Conservation (phyloP, 768 basidiomycete genomes). For the Amanita inopinata region DNA sequence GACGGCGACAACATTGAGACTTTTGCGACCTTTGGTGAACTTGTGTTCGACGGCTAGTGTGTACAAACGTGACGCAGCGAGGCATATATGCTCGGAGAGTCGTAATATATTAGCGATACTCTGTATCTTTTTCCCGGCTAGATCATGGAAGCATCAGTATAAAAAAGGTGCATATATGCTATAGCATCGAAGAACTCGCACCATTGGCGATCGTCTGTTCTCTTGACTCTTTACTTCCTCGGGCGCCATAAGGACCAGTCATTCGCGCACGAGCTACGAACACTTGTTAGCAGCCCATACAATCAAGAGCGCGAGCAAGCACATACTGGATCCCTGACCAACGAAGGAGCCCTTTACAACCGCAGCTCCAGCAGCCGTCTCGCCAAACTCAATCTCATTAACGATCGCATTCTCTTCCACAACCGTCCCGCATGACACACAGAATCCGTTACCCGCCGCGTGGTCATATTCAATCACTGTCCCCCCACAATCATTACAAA, state of each 20-base stretch:
- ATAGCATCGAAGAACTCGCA: slow-evolving; percentile 18
- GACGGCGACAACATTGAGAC: slow-evolving; percentile 89
- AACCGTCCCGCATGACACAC: slow-evolving; percentile 79
- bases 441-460: slow-evolving; percentile 79
- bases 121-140: slow-evolving; percentile 78
- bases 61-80: slow-evolving; percentile 80
- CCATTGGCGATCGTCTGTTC: slow-evolving; percentile 91
- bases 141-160: slow-evolving; percentile 1
- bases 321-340: slow-evolving; percentile 82
- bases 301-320: too few relatives aligned
- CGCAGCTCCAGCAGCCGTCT: slow-evolving; percentile 83
- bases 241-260: slow-evolving; percentile 74
- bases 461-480: slow-evolving; percentile 81
- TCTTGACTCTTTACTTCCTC: slow-evolving; percentile 71
- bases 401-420: slow-evolving; percentile 92
- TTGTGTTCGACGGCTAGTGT: slow-evolving; percentile 90
- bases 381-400: slow-evolving; percentile 92
- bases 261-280: slow-evolving; percentile 67
- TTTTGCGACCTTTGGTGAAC: slow-evolving; percentile 89
- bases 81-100: slow-evolving; percentile 70
- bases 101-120: slow-evolving; percentile 70
- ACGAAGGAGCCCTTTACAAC: slow-evolving; percentile 95
- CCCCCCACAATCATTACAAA: slow-evolving; percentile 72
- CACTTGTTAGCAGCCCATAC: too few relatives aligned
- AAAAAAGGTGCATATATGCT: slow-evolving; percentile 13